Conservation (phyloP, 176 grass and related monocot genomes). For the Metroxylon sagu region DNA sequence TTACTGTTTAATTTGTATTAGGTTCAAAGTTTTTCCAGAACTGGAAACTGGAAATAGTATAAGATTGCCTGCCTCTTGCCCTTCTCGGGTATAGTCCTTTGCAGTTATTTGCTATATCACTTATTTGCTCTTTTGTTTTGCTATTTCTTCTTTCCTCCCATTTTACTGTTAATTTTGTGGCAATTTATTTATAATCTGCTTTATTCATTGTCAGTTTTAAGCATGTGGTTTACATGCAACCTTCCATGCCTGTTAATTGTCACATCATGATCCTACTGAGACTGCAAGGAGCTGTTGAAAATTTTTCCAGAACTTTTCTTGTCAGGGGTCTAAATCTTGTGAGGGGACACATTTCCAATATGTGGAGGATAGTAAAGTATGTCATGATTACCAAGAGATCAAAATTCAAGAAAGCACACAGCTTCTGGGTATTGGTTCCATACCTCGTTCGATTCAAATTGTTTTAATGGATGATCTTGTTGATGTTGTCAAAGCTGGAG, state of each 20-base stretch:
- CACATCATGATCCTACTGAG: neutral
- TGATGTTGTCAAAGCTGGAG: slow-evolving; percentile 83
- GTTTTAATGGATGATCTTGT: slow-evolving; percentile 90
- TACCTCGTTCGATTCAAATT: slow-evolving; percentile 79
- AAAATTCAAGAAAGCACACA: slow-evolving; percentile 96
- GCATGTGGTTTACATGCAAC: too few species aligned
- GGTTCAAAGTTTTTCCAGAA: slow-evolving; percentile 60
- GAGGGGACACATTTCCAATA: slow-evolving; percentile 45
- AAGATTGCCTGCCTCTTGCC: slow-evolving; percentile 58
- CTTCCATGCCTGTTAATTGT: too few species aligned
- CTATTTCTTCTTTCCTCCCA: neutral
- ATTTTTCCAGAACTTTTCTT: slow-evolving; percentile 7
- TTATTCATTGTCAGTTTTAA: too few species aligned
- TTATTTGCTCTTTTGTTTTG: neutral
- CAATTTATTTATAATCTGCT: too few species aligned
- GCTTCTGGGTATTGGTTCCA: slow-evolving; percentile 75
- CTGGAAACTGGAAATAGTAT: slow-evolving; percentile 76
- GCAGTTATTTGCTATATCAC: neutral
- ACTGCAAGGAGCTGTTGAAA: slow-evolving; percentile 2
- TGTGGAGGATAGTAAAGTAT: slow-evolving; percentile 52
- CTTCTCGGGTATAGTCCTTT: slow-evolving; percentile 41
- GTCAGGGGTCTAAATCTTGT: slow-evolving; percentile 54
- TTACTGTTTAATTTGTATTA: slow-evolving; percentile 18
- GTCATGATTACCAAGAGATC: slow-evolving; percentile 93
- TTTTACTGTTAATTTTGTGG: neutral